Evolutionary conservation across 345 rosid species (phyloP).

Genomic region (Moringa oleifera): DNA sequence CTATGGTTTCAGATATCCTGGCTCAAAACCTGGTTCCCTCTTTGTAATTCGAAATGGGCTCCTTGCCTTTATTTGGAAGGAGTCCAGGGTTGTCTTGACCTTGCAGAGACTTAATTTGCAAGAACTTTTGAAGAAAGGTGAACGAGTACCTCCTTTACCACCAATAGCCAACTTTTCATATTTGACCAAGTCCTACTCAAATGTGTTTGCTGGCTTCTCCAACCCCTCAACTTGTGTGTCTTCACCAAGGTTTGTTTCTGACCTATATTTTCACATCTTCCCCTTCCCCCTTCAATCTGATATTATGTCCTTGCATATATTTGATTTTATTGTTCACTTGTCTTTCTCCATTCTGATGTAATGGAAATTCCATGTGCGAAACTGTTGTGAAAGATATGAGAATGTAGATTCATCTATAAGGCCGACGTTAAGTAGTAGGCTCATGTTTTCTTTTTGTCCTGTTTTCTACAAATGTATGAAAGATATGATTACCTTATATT

Average conservation of each 20-base stretch:
- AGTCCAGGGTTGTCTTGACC: slow-evolving; percentile 60
- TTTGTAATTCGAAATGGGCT: slow-evolving; percentile 55
- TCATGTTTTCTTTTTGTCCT: background rate
- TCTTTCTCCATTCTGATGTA: background rate
- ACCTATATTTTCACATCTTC: background rate
- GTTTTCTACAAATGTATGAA: background rate
- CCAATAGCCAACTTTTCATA: slow-evolving; percentile 67
- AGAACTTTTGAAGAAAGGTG: slow-evolving; percentile 76
- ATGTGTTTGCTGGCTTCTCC: slow-evolving; percentile 62
- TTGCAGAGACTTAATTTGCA: slow-evolving; percentile 64
- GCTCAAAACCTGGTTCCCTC: slow-evolving; percentile 79
- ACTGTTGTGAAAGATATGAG: background rate
- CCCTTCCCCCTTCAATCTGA: background rate
- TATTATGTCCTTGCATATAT: background rate
- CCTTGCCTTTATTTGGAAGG: slow-evolving; percentile 87
- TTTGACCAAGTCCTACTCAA: slow-evolving; percentile 75
- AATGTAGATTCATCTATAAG: background rate
- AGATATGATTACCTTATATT: background rate
- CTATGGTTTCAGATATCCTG: slow-evolving; percentile 89
- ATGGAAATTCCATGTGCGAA: background rate
- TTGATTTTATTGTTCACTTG: background rate
- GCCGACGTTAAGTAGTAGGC: background rate
- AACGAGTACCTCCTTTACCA: slow-evolving; percentile 50
- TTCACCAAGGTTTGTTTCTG: slow-evolving; percentile 45
- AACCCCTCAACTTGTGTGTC: slow-evolving; percentile 28